These are phyloP conservation scores for Aspergillus hiratsukae DNA, from an alignment of 2,329 filamentous ascomycete species.

Conservation along the genomic window DNA sequence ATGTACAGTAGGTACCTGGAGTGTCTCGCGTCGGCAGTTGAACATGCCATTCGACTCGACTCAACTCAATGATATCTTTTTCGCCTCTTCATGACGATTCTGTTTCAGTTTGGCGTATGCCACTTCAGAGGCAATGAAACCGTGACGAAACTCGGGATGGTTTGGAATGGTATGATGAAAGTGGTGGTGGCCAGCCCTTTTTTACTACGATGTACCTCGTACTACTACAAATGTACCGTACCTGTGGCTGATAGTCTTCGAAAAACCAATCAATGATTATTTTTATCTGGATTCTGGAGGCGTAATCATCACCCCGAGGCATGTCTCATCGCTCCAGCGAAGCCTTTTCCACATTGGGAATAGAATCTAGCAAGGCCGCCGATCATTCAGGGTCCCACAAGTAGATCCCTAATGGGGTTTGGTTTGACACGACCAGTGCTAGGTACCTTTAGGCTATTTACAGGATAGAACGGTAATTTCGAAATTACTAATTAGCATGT, in stretches of 20 bases:
- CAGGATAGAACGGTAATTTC: background rate
- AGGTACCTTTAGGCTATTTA: background rate
- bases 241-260: background rate
- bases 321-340: conserved; percentile 13
- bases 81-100: background rate
- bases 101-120: background rate
- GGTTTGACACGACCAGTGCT: background rate
- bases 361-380: conserved; percentile 13
- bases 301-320: background rate
- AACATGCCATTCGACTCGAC: background rate
- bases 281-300: conserved; percentile 4
- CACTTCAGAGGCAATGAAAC: background rate
- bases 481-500: background rate
- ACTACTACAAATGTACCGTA: background rate
- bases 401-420: background rate
- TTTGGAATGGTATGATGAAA: background rate
- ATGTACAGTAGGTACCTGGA: background rate
- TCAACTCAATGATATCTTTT: background rate
- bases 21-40: background rate
- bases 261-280: background rate
- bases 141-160: background rate
- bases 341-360: conserved; percentile 10
- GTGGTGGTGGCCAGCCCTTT: background rate
- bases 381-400: conserved; percentile 17
- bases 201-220: too few relatives aligned